phyloP scores from a whole-genome alignment of 208 protist species.

The Leishmania tropica region DNA sequence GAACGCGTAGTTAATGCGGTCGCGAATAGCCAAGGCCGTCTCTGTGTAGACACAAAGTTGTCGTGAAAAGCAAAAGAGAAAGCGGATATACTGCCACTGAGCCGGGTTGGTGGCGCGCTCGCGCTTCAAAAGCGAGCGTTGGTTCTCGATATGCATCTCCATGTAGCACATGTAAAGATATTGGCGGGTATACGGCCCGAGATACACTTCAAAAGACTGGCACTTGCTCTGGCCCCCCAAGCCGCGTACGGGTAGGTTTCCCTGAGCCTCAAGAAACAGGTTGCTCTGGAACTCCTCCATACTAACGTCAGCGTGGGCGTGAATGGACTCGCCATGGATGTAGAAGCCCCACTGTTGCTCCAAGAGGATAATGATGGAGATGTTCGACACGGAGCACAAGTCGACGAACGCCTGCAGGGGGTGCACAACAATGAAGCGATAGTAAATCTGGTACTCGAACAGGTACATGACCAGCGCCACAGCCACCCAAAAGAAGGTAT shows the following conservation, averaged over 20 bases:
- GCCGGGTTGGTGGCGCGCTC: slow-evolving; percentile 29
- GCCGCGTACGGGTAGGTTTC: slow-evolving; percentile 81
- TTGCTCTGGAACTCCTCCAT: slow-evolving; percentile 91
- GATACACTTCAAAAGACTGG: slow-evolving; percentile 86
- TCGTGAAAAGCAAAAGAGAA: slow-evolving; percentile 44
- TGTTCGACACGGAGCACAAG: slow-evolving; percentile 91
- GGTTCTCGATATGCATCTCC: slow-evolving; percentile 61
- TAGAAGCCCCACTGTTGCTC: slow-evolving; percentile 90
- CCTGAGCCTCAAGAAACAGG: slow-evolving; percentile 76
- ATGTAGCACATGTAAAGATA: slow-evolving; percentile 83
- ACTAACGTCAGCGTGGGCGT: slow-evolving; percentile 85
- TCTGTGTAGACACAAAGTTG: slow-evolving; percentile 60
- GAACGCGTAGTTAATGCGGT: slow-evolving; percentile 74
- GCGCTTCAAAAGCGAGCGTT: slow-evolving; percentile 37
- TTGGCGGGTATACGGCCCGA: slow-evolving; percentile 71
- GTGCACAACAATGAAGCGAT: slow-evolving; percentile 84
- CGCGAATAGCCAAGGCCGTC: slow-evolving; percentile 65
- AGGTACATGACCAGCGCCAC: slow-evolving; percentile 71
- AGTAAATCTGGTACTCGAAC: slow-evolving; percentile 81
- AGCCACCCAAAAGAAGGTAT: slow-evolving; percentile 79
- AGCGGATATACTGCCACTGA: slow-evolving; percentile 69
- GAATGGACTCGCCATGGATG: slow-evolving; percentile 91
- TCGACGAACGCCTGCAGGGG: slow-evolving; percentile 89
- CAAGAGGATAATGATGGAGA: slow-evolving; percentile 85
- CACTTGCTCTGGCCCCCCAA: slow-evolving; percentile 78